Evolutionary conservation across 2,329 filamentous ascomycete genomes (phyloP), one percentile per base, ranked within the genome.

Genomic region (Lecanoromycetidae sp.): DNA sequence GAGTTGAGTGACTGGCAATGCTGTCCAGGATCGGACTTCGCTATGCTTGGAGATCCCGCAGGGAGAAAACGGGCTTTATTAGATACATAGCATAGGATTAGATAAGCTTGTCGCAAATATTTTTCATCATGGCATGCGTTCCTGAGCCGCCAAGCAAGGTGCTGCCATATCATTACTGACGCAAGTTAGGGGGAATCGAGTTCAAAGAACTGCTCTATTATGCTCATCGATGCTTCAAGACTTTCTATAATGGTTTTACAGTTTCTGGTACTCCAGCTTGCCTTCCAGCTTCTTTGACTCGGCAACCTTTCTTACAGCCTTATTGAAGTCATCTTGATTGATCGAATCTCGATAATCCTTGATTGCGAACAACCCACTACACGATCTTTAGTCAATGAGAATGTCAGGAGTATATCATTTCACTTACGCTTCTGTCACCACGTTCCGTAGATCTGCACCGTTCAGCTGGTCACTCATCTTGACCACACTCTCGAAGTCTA

Each of bases 401-500:
- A 3, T 15, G 47, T 29, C 23, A 13, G 55, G 58, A 56, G 62
- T 51, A 35, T 20, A 5, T 32, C 36, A 41, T 29, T n/a, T 20
- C 10, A 49, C 87, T 74, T 77, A 94, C 87, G 91, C 91, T 75
- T 98, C 91, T 12, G 91, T 98, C 44, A 98, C 88, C 44, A 98
- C 88, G 63, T 98, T 98, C 61, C 91, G 77, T 72, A 98, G 69
- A 78, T 98, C 91, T 42, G 91, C 91, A 63, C 91, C 91, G 67
- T 98, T 98, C 59, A 98, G 76, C 23, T 90, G 88, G 61, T 98
- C 91, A 58, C 88, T 95, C 91, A 98, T 98, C 80, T 98, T 98
- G 57, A 98, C 91, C 51, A 98, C 87, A 59, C 87, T 95, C 76
- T 98, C 91, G 62, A 94, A 98, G 65, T 98, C 93, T 61, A 98